Base-by-base conservation (phyloP, 2,329 filamentous ascomycete species). In the Exophiala phaeomuriformis region DNA sequence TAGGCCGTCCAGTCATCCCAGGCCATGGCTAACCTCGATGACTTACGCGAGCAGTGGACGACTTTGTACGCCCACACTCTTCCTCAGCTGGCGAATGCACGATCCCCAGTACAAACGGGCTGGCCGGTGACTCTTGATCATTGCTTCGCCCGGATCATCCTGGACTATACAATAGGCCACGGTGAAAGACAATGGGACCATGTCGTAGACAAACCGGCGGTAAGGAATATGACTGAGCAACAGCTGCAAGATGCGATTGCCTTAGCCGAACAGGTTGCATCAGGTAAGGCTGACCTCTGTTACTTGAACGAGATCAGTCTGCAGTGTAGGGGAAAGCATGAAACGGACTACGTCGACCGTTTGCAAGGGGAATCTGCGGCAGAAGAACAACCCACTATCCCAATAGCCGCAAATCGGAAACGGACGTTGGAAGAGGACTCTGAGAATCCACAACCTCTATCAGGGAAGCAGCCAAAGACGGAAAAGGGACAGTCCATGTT, bases 151-250 rank as follows among this genome's bases (percentile, higher is more conserved):
- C 54, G 60, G n/a, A 61, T 61, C 31, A 63, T 63, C 4, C 67
- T 76, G 9, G 74, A 76, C 53, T 68, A 69, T 51, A 65, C 65
- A 0, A 59, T 75, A 3, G 66, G 61, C 7, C 39, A 47, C 4
- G 68, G 72, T 4, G 57, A 64, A 28, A 66, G 71, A 41, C 72
- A 71, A 3, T 76, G 73, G 74, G 72, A 64, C 31, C 57, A 67
- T 28, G 67, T 71, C n/a, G 43, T 75, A 33, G 68, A 69, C 49
- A 61, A 64, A 30, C 73, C 74, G 2, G 73, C 73, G 0, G 65
- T 71, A 42, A 72, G 67, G 58, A 69, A 74, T 46, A 76, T 76
- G 73, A 65, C 61, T 9, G 52, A 55, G 5, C 47, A 57, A 33
- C 73, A 76, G 53, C 47, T 76, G 39, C 37, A 62, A 29, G 56